Percentiles rank a stretch among this genome's conserved stretches.
These are phyloP conservation scores for Ormosia semicastrata DNA, from an alignment of 306 rosid genomes.

Conservation along the genomic window DNA sequence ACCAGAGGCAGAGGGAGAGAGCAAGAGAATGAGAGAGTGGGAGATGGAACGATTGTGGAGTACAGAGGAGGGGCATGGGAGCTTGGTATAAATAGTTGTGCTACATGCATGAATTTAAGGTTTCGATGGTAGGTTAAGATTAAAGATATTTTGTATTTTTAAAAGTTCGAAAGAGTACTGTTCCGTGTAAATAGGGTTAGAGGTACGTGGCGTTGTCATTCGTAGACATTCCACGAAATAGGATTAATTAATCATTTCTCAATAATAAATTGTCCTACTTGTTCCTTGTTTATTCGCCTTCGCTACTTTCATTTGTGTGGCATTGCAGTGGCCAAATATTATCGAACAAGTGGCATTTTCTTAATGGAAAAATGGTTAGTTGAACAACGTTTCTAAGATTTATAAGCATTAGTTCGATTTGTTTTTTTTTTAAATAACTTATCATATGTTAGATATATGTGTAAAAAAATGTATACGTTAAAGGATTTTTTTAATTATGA, in stretches of 20 bases:
- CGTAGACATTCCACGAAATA: no score
- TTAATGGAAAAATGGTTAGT: no score
- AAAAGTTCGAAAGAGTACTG: neutral
- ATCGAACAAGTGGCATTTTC: no score
- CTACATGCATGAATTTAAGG: constrained; percentile 20
- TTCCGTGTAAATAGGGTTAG: constrained; percentile 1
- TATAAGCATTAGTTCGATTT: no score
- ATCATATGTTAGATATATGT: no score
- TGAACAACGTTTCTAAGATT: no score
- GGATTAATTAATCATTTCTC: no score
- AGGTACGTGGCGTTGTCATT: constrained; percentile 12
- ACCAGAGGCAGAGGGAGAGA: neutral
- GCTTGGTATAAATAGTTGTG: constrained; percentile 35
- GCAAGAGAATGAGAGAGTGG: neutral
- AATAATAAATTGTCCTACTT: neutral
- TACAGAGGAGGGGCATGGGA: neutral
- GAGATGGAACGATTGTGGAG: neutral
- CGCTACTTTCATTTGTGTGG: neutral
- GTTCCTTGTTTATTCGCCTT: neutral
- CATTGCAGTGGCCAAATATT: neutral
- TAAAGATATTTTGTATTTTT: neutral
- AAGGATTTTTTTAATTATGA: no score
- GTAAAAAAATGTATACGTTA: no score
- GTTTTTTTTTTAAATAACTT: no score
- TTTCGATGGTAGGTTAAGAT: neutral